Evolutionary conservation across 2,329 filamentous ascomycete genomes (phyloP).

Genomic region (Calonectria fujianensis): DNA sequence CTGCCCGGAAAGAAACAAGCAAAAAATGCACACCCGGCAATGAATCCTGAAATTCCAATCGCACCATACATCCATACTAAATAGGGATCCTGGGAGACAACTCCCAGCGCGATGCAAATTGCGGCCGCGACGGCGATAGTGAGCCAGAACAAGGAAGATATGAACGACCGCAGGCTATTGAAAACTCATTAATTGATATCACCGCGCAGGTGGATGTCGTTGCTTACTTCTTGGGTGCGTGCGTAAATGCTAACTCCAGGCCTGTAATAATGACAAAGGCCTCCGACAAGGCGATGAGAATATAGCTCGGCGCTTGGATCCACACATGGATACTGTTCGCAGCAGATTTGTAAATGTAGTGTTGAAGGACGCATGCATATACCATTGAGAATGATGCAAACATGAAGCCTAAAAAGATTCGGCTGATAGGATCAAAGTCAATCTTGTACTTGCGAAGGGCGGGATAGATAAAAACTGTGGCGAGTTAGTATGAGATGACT

Average conservation of each 20-base stretch:
- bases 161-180: conserved; percentile 36
- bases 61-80: conserved; percentile 44
- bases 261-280: conserved; percentile 43
- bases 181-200: not conserved
- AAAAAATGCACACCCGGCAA: conserved; percentile 39
- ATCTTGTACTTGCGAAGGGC: conserved; percentile 48
- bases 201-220: not conserved
- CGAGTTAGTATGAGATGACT: not conserved
- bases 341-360: conserved; percentile 49
- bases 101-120: conserved; percentile 40
- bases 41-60: conserved; percentile 37
- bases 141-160: conserved; percentile 40
- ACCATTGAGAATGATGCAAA: conserved; percentile 51
- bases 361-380: conserved; percentile 48
- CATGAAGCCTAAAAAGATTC: conserved; percentile 51
- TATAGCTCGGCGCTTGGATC: conserved; percentile 39
- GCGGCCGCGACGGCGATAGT: conserved; percentile 42
- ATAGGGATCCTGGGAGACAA: conserved; percentile 42
- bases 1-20: conserved; percentile 30
- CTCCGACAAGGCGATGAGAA: conserved; percentile 40
- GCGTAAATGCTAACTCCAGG: conserved; percentile 38
- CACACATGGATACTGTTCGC: conserved; percentile 42
- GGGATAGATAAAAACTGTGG: conserved; percentile 45
- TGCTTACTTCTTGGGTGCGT: conserved; percentile 40
- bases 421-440: conserved; percentile 47